Evolutionary conservation across 129 eudicot genomes (phyloP).

Genomic region (sunflower (Helianthus annuus)): DNA sequence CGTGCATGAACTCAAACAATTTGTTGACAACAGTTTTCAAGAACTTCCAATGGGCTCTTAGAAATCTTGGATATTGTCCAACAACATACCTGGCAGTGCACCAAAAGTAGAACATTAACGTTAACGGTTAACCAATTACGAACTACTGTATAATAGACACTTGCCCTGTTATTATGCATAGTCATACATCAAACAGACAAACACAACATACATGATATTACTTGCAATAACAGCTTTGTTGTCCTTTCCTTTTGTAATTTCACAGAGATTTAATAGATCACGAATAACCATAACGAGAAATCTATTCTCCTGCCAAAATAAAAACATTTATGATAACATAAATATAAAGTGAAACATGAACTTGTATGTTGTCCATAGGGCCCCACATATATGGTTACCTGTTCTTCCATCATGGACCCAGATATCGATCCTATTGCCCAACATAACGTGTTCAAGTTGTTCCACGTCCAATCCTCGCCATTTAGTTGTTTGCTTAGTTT

Average conservation of each 20-base stretch:
- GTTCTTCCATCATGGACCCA: constrained; percentile 98
- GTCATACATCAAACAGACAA: background rate
- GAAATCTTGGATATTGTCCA: constrained; percentile 96
- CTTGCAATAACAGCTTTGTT: constrained; percentile 99
- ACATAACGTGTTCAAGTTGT: constrained; percentile 92
- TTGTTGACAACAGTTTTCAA: constrained; percentile 96
- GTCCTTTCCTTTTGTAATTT: constrained; percentile 94
- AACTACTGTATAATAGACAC: background rate
- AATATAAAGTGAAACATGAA: constrained; percentile 8
- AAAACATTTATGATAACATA: constrained; percentile 3
- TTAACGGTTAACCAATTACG: background rate
- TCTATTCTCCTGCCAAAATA: constrained; percentile 77
- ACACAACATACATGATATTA: constrained; percentile 76
- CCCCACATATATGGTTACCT: constrained; percentile 41
- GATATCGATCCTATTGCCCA: constrained; percentile 99
- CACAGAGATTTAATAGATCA: constrained; percentile 90
- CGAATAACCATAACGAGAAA: constrained; percentile 99
- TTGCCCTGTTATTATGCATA: background rate
- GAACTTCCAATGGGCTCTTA: constrained; percentile 99
- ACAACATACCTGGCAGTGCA: constrained; percentile 83
- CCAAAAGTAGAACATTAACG: constrained; percentile 21
- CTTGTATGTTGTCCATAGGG: background rate
- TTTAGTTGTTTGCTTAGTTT: constrained; percentile 77
- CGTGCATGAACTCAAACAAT: constrained; percentile 99
- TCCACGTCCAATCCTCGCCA: constrained; percentile 99